phyloP scores from a whole-genome alignment of 1,139 yeast species.

The Hyphopichia pseudoburtonii region DNA sequence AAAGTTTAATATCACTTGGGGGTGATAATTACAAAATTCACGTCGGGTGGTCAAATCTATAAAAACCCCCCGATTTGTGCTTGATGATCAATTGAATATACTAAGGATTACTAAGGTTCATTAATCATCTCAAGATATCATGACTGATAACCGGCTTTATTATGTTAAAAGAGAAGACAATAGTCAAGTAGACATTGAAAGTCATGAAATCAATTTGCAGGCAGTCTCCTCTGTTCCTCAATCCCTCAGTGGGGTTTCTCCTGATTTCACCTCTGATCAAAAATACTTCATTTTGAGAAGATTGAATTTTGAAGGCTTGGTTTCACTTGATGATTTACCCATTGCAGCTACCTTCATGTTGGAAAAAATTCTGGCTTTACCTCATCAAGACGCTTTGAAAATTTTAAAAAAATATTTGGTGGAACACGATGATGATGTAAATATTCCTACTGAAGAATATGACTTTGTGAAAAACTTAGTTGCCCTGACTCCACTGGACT shows the following conservation, averaged over 20 bases:
- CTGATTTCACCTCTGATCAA: slow-evolving; percentile 23
- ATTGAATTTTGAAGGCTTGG: slow-evolving; percentile 26
- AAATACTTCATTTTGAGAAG: slow-evolving; percentile 27
- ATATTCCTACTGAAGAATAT: slow-evolving; percentile 16
- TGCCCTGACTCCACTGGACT: slow-evolving; percentile 5
- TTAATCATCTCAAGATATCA: too few species aligned
- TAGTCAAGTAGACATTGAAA: slow-evolving; percentile 11
- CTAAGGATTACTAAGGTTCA: too few species aligned
- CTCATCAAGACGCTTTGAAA: slow-evolving; percentile 21
- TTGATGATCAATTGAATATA: too few species aligned
- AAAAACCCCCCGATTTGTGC: too few species aligned
- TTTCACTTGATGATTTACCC: slow-evolving; percentile 28
- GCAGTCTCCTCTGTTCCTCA: slow-evolving; percentile 20
- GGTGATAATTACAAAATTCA: too few species aligned
- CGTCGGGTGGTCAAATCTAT: too few species aligned
- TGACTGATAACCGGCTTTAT: too few species aligned
- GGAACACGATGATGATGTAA: slow-evolving; percentile 21
- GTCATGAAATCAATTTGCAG: slow-evolving; percentile 20
- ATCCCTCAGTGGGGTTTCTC: slow-evolving; percentile 27
- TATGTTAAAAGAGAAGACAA: too few species aligned
- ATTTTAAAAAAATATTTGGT: slow-evolving; percentile 18
- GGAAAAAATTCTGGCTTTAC: slow-evolving; percentile 25
- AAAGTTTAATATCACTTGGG: too few species aligned
- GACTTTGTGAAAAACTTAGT: slow-evolving; percentile 17
- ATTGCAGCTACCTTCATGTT: slow-evolving; percentile 26